Percentiles rank a stretch among this genome's conserved stretches.
Evolutionary conservation across 2,329 filamentous ascomycete genomes (phyloP).

Genomic region (Coniosporium tulheliwenetii): DNA sequence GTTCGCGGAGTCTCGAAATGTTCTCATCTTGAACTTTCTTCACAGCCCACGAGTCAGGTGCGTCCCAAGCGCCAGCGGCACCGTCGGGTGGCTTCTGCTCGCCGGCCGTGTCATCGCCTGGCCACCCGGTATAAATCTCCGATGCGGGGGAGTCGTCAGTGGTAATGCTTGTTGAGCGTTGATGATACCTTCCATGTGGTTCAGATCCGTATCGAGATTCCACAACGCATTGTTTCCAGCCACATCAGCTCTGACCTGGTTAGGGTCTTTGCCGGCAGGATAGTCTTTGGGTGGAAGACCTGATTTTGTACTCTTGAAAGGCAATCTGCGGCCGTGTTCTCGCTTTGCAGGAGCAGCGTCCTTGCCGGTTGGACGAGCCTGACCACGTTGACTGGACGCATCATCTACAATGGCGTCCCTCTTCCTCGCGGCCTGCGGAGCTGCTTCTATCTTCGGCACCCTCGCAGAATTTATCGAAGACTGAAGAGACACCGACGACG

Average conservation of each 20-base stretch:
- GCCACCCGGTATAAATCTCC: slow-evolving; percentile 24
- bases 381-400: too few relatives aligned
- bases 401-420: slow-evolving; percentile 3
- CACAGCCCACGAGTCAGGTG: slow-evolving; percentile 93
- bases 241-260: slow-evolving; percentile 9
- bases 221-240: slow-evolving; percentile 40
- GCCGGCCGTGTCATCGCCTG: slow-evolving; percentile 17
- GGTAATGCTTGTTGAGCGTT: slow-evolving; percentile 44
- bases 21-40: slow-evolving; percentile 54
- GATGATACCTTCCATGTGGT: slow-evolving; percentile 83
- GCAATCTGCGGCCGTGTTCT: slow-evolving; percentile 20
- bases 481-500: slow-evolving; percentile 24
- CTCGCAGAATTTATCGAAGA: slow-evolving; percentile 6
- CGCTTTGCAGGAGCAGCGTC: not conserved
- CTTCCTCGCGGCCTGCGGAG: slow-evolving; percentile 8
- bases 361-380: slow-evolving; percentile 2
- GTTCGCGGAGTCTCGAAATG: slow-evolving; percentile 39
- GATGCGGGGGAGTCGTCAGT: slow-evolving; percentile 47
- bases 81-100: slow-evolving; percentile 20
- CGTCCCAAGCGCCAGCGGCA: slow-evolving; percentile 60
- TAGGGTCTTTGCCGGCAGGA: slow-evolving; percentile 16
- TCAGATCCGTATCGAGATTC: slow-evolving; percentile 73
- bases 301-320: slow-evolving; percentile 33
- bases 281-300: too few relatives aligned
- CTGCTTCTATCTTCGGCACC: slow-evolving; percentile 11